phyloP scores from a whole-genome alignment of 192 early-diverging fungal species.

The Rhizophagus prolifer region DNA sequence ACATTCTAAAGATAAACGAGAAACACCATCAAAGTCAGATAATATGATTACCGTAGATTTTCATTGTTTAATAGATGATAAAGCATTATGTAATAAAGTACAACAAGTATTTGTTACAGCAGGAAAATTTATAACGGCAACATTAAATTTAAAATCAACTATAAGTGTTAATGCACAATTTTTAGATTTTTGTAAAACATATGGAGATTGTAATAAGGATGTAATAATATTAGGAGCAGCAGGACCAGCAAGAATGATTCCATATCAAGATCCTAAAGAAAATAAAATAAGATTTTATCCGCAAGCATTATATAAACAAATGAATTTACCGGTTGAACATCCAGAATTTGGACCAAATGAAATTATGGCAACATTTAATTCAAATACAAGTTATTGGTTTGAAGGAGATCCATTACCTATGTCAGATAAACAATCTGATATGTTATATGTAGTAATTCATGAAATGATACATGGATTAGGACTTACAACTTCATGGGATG shows the following conservation, averaged over 20 bases:
- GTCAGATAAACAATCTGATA: background rate
- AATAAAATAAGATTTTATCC: constrained; percentile 40
- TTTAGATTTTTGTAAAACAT: constrained; percentile 35
- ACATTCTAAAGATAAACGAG: background rate
- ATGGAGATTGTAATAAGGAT: background rate
- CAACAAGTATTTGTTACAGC: constrained; percentile 33
- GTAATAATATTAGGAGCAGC: constrained; percentile 31
- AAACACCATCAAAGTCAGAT: background rate
- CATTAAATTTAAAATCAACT: constrained; percentile 31
- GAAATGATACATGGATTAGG: background rate
- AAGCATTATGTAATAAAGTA: constrained; percentile 31
- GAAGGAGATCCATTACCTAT: background rate
- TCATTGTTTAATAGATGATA: constrained; percentile 1
- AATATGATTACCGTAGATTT: constrained; percentile 15
- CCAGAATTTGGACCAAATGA: constrained; percentile 37
- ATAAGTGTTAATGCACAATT: constrained; percentile 40
- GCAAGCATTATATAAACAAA: constrained; percentile 43
- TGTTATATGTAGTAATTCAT: background rate
- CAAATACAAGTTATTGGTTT: constrained; percentile 32
- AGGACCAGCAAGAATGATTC: constrained; percentile 37
- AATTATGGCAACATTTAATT: constrained; percentile 42
- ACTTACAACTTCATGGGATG: background rate
- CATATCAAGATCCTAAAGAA: constrained; percentile 36
- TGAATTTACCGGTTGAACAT: background rate
- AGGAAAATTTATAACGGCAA: constrained; percentile 32